Evolutionary conservation across 2,329 filamentous ascomycete genomes (phyloP), one percentile per base, ranked within the genome.

Genomic region (Xylariomycetidae sp.): DNA sequence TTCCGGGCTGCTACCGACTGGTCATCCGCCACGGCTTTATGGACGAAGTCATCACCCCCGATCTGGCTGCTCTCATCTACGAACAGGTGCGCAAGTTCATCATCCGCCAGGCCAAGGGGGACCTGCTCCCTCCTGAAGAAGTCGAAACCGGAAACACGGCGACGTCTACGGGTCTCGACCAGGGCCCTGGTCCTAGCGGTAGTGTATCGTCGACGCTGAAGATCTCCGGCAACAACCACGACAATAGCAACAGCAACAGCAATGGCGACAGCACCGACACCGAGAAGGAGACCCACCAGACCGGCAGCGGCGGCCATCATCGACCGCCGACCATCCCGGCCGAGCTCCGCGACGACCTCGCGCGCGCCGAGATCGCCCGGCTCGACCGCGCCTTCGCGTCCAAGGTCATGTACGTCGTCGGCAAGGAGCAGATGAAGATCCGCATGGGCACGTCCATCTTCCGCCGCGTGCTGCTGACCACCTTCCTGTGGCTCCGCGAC

Each of bases 1-100:
- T 85, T 13, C 75, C 76, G 0, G 73, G 78, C 19, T 81, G 78
- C 45, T 88, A 86, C 52, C 74, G 81, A 4, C 64, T 88, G 7
- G 75, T 82, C 3, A 67, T 85, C 3, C 74, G 82, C 10, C 80
- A 87, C 49, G 84, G 84, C 2, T 88, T 83, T 55, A 82, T 75
- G 57, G 84, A 88, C 46, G 73, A 82, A 41, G 72, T 86, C 17
- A 69, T 88, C 28, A 80, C 74, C 0, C 74, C 74, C 0, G 74
- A 84, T 37, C 66, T 88, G 6, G 80, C 69, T 1, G 60, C 66
- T 1, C 52, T 82, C 2, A 69, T 86, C 18, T 72, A 72, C 33
- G 69, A 80, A 34, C 70, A 84, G 38, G 62, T 84, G 15, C 65
- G 69, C 19, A 51, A 62, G 6, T 74, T 66, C 37, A 57, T 80